Evolutionary conservation across 2,329 filamentous ascomycete species (phyloP).

Genomic region (Trichoderma arundinaceum): DNA sequence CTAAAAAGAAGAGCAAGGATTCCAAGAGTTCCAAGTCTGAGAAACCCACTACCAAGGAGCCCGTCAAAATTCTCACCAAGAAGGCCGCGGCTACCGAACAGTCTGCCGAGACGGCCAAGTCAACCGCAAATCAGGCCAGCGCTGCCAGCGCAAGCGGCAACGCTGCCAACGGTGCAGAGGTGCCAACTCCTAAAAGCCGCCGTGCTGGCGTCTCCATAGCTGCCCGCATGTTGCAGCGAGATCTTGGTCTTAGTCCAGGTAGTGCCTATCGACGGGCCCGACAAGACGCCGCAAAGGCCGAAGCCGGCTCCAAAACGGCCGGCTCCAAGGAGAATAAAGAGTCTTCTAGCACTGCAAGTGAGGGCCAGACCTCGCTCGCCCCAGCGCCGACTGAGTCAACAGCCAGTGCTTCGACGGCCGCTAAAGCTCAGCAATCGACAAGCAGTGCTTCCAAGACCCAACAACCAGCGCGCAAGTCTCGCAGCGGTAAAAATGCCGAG

Average conservation of each 20-base stretch:
- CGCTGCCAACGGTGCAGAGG: slow-evolving; percentile 40
- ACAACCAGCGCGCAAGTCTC: slow-evolving; percentile 40
- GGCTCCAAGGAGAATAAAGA: slow-evolving; percentile 47
- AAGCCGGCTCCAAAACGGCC: slow-evolving; percentile 52
- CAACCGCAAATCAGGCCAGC: slow-evolving; percentile 46
- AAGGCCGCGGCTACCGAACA: slow-evolving; percentile 59
- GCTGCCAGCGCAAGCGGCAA: slow-evolving; percentile 38
- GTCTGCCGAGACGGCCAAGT: slow-evolving; percentile 54
- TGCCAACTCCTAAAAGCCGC: slow-evolving; percentile 53
- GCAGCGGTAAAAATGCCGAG: slow-evolving; percentile 48
- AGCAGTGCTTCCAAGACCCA: slow-evolving; percentile 40
- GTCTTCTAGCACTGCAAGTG: slow-evolving; percentile 32
- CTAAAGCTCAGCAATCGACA: slow-evolving; percentile 37
- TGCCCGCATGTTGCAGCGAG: slow-evolving; percentile 68
- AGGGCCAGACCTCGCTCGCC: slow-evolving; percentile 30
- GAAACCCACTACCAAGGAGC: slow-evolving; percentile 58
- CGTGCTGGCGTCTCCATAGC: slow-evolving; percentile 67
- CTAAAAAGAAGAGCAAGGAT: slow-evolving; percentile 66
- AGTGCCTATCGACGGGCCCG: slow-evolving; percentile 66
- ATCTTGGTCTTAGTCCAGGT: slow-evolving; percentile 68
- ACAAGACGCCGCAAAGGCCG: slow-evolving; percentile 63
- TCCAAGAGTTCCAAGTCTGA: slow-evolving; percentile 64
- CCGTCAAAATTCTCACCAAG: slow-evolving; percentile 68
- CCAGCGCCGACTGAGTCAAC: slow-evolving; percentile 35
- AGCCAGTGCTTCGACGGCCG: slow-evolving; percentile 30